phyloP scores from a whole-genome alignment of 2,329 filamentous ascomycete genomes.

The Penicillium griseofulvum region DNA sequence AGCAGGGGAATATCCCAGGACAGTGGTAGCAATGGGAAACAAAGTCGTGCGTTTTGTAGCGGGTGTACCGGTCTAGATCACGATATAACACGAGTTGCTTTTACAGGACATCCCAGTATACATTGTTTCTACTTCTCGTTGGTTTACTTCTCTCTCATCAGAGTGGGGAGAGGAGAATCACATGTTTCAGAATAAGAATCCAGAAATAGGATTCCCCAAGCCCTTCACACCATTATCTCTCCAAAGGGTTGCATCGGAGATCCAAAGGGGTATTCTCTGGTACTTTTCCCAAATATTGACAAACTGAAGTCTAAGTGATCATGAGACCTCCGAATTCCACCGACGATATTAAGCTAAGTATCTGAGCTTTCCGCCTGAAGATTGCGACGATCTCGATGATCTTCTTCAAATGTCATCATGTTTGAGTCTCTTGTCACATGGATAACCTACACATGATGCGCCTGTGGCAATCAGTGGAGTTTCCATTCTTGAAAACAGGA shows the following conservation, averaged over 20 bases:
- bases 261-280: background rate
- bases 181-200: conserved; percentile 7
- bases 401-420: conserved; percentile 5
- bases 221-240: conserved; percentile 1
- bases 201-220: background rate
- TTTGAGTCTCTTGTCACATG: conserved; percentile 11
- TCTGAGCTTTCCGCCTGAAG: conserved; percentile 2
- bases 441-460: conserved; percentile 13
- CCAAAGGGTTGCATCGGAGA: conserved; percentile 6
- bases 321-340: background rate
- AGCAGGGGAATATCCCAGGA: background rate
- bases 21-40: background rate
- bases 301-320: background rate
- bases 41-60: background rate
- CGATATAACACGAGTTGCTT: background rate
- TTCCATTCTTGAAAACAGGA: background rate
- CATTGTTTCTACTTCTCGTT: background rate
- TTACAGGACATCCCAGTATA: background rate
- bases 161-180: conserved; percentile 6
- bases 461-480: conserved; percentile 2
- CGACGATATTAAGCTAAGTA: background rate
- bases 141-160: background rate
- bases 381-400: conserved; percentile 8
- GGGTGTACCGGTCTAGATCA: background rate
- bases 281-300: background rate